A percentile compares a stretch with the other conserved stretches of the same genome.
phyloP scores from a whole-genome alignment of 176 grass and related monocot genomes.

The Phragmites australis region DNA sequence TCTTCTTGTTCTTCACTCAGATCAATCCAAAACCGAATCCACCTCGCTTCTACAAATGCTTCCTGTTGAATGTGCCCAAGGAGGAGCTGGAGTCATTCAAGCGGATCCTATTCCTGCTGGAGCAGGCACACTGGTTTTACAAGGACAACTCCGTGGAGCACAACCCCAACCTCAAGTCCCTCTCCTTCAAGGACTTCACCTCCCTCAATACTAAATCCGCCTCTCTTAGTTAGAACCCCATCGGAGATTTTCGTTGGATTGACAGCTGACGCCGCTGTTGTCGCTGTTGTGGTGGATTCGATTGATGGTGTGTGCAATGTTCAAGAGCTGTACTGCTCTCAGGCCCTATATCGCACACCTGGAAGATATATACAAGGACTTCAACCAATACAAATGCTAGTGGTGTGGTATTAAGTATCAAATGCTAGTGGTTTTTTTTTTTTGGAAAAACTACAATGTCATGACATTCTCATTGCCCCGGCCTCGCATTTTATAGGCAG shows the following conservation, averaged over 20 bases:
- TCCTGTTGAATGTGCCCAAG: constrained; percentile 93
- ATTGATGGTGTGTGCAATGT: constrained; percentile 62
- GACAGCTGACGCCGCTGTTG: background rate
- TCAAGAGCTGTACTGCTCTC: constrained; percentile 85
- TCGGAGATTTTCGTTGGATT: background rate
- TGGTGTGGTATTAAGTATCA: too few species aligned
- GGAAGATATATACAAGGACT: constrained; percentile 93
- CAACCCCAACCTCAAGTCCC: constrained; percentile 86
- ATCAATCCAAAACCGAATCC: constrained; percentile 25
- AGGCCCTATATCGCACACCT: constrained; percentile 90
- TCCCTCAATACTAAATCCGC: constrained; percentile 66
- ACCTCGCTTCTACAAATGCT: constrained; percentile 56
- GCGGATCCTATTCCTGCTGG: constrained; percentile 94
- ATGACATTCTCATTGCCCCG: too few species aligned
- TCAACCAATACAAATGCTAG: constrained; percentile 96
- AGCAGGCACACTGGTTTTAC: constrained; percentile 99
- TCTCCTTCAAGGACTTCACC: constrained; percentile 97
- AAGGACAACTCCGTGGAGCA: constrained; percentile 96
- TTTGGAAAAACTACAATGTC: too few species aligned
- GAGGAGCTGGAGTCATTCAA: constrained; percentile 97
- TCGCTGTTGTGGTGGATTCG: background rate
- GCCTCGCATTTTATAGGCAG: too few species aligned
- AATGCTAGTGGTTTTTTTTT: too few species aligned
- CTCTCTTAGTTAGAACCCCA: background rate
- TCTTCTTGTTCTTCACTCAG: constrained; percentile 13